phyloP scores from a whole-genome alignment of 2,329 filamentous ascomycete species.

The Curvularia verruculosa region DNA sequence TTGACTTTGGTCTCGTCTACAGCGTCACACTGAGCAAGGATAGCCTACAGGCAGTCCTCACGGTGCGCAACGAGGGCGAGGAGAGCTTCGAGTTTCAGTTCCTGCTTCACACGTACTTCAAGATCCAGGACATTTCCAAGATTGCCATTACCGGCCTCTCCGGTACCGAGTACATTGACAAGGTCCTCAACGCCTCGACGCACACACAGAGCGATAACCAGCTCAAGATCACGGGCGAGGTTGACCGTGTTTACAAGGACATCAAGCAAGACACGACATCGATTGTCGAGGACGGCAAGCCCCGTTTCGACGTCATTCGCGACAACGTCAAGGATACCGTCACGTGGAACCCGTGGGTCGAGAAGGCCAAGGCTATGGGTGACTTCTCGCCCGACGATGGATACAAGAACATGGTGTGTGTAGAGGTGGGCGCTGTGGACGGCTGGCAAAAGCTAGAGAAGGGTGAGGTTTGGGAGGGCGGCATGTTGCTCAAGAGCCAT shows the following conservation, averaged over 20 bases:
- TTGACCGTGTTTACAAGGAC: conserved; percentile 82
- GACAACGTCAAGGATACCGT: conserved; percentile 89
- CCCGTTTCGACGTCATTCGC: conserved; percentile 74
- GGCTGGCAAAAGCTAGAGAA: conserved; percentile 85
- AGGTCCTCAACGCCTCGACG: conserved; percentile 69
- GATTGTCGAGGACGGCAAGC: conserved; percentile 67
- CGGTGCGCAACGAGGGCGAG: conserved; percentile 85
- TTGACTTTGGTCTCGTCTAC: conserved; percentile 89
- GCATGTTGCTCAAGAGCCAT: conserved; percentile 61
- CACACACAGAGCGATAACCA: conserved; percentile 69
- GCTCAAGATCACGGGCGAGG: conserved; percentile 76
- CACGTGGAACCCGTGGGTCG: conserved; percentile 96
- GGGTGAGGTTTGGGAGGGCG: conserved; percentile 72
- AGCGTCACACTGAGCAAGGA: conserved; percentile 82
- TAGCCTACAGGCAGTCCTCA: conserved; percentile 78
- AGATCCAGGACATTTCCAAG: conserved; percentile 79
- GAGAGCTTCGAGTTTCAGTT: conserved; percentile 89
- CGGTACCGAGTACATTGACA: conserved; percentile 79
- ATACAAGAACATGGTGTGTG: conserved; percentile 91
- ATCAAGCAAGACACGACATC: conserved; percentile 67
- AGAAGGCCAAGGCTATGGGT: conserved; percentile 79
- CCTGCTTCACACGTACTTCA: conserved; percentile 89
- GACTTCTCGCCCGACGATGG: conserved; percentile 91
- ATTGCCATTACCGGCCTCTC: conserved; percentile 77
- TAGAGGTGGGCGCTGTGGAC: conserved; percentile 85